A percentile compares a stretch with the other conserved stretches of the same genome.
These are phyloP conservation scores for Paraphaeosphaeria minitans DNA, from an alignment of 2,329 filamentous ascomycete genomes.

Conservation along the genomic window DNA sequence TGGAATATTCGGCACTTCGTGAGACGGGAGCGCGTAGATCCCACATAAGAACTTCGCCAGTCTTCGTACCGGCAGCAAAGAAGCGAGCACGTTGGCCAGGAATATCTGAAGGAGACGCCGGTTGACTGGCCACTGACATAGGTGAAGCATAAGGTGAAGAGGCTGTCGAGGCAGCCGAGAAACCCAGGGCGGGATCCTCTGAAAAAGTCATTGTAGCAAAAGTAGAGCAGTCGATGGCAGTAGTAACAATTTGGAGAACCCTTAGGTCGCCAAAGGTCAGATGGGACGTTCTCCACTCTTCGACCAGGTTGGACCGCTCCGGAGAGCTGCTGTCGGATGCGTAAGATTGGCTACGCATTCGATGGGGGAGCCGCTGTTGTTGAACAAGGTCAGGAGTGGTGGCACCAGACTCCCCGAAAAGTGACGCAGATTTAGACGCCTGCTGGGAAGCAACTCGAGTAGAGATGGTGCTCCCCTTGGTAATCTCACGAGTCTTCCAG, in stretches of 20 bases:
- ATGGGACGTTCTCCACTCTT: slow-evolving; percentile 70
- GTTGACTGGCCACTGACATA: slow-evolving; percentile 55
- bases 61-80: slow-evolving; percentile 78
- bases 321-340: slow-evolving; percentile 46
- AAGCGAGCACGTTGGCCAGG: slow-evolving; percentile 85
- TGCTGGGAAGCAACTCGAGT: slow-evolving; percentile 25
- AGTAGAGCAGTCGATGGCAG: slow-evolving; percentile 74
- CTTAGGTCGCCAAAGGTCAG: slow-evolving; percentile 66
- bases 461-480: slow-evolving; percentile 24
- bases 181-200: slow-evolving; percentile 76
- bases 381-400: slow-evolving; percentile 26
- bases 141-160: slow-evolving; percentile 62
- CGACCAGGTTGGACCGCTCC: slow-evolving; percentile 46
- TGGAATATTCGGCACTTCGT: slow-evolving; percentile 58
- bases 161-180: slow-evolving; percentile 58
- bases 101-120: slow-evolving; percentile 62
- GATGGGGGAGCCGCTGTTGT: slow-evolving; percentile 18
- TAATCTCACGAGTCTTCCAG: slow-evolving; percentile 50
- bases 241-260: slow-evolving; percentile 68
- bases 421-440: slow-evolving; percentile 42
- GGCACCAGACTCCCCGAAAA: slow-evolving; percentile 57
- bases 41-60: slow-evolving; percentile 81
- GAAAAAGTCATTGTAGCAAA: slow-evolving; percentile 71
- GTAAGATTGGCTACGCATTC: slow-evolving; percentile 38
- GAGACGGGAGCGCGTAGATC: slow-evolving; percentile 73